phyloP scores from a whole-genome alignment of 108 stramenopile genomes.

The Nannochloropsis granulata region DNA sequence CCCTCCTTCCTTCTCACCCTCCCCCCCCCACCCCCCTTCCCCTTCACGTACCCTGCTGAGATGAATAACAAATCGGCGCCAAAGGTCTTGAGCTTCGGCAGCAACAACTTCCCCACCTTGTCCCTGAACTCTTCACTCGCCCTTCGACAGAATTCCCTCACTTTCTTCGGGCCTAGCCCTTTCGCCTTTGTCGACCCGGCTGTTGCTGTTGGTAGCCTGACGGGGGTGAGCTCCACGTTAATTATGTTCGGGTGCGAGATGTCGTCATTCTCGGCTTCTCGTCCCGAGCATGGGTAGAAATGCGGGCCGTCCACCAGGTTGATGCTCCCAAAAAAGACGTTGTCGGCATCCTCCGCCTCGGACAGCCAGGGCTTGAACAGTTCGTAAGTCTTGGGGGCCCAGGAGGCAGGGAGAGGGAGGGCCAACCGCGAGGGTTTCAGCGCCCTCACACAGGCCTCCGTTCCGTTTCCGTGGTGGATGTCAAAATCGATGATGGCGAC shows the following conservation, averaged over 20 bases:
- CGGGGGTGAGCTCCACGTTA: slow-evolving; percentile 13
- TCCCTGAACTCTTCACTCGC: slow-evolving; percentile 9
- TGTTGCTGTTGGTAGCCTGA: slow-evolving; percentile 9
- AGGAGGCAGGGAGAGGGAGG: slow-evolving; percentile 16
- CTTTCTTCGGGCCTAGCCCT: background rate
- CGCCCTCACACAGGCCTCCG: slow-evolving; percentile 36
- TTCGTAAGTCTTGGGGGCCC: slow-evolving; percentile 10
- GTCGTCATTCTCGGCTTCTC: slow-evolving; percentile 3
- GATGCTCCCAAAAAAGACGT: slow-evolving; percentile 35
- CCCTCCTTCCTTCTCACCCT: background rate
- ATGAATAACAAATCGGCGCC: slow-evolving; percentile 18
- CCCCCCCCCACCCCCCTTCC: background rate
- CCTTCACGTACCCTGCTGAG: background rate
- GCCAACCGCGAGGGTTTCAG: slow-evolving; percentile 2
- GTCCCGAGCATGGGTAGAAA: slow-evolving; percentile 25
- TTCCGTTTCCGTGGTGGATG: slow-evolving; percentile 47
- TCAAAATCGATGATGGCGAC: slow-evolving; percentile 49
- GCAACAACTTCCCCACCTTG: background rate
- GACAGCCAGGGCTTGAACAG: slow-evolving; percentile 34
- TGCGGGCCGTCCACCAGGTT: slow-evolving; percentile 8
- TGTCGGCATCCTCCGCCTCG: slow-evolving; percentile 15
- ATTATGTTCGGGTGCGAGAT: background rate
- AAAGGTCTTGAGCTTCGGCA: slow-evolving; percentile 14
- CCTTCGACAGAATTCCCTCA: background rate
- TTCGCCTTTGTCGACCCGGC: slow-evolving; percentile 3